Base-by-base conservation (phyloP, 169 alveolate species). In the Plasmodium ovale region DNA sequence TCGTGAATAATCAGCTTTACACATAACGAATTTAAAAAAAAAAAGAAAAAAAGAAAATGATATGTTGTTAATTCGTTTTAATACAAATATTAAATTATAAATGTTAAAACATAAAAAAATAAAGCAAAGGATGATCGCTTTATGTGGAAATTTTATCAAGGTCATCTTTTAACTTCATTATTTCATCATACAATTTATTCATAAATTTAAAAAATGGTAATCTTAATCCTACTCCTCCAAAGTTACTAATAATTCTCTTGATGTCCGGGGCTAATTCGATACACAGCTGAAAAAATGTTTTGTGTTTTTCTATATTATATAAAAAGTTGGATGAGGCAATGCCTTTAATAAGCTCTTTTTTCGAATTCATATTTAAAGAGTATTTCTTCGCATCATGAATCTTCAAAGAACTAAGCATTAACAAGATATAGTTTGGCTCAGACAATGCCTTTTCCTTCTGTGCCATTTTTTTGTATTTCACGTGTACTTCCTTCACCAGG, bases 251-350 rank as follows among this genome's bases (percentile, higher is more conserved):
- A 19, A 82, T 51, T 58, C 90, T 82, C 58, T 68, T 82, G 54
- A 82, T 53, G 27, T 82, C 90, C 7, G 90, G 90, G 5, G 72
- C 60, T 39, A 82, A 21, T 62, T 82, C 90, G 19, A 68, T 54
- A 23, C 65, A 68, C 9, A 82, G 27, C 14, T 82, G 82, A 31
- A 82, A 82, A 42, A 82, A 82, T 0, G 90, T 82, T 82, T 82
- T 82, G 27, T 68, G 70, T 1, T 47, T 47, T 37, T 82, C 84
- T 82, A 82, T 82, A 33, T 65, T 65, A 29, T 51, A 37, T 33
- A 82, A 27, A 39, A n/a, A 65, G 39, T 67, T 65, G 23, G 82
- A 33, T 1, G 70, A 23, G 5, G 84, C 49, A 51, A 53, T 53
- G 5, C 4, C 33, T 65, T 82, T 82, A 16, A 82, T 23, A 27